Evolutionary conservation across 495 filamentous ascomycete species (phyloP).

Genomic region (Rhizodiscina lignyota): DNA sequence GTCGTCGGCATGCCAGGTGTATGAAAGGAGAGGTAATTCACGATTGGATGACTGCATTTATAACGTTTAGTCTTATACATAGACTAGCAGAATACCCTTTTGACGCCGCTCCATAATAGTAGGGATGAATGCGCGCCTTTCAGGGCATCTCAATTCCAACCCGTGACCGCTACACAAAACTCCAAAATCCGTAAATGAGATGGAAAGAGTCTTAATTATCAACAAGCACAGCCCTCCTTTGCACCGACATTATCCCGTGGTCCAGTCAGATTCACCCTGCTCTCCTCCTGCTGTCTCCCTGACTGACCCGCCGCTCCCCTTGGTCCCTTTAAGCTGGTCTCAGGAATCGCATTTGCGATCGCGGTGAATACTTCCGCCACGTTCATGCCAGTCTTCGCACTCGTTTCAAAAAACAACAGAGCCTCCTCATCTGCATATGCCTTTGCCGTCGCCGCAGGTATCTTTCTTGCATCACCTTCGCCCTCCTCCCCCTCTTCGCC

Average conservation of each 20-base stretch:
- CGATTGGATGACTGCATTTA: too few species aligned
- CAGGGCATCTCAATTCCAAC: too few species aligned
- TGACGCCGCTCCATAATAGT: too few species aligned
- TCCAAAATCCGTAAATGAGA: too few species aligned
- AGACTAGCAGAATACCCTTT: too few species aligned
- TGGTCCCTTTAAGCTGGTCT: conserved; percentile 81
- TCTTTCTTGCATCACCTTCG: conserved; percentile 62
- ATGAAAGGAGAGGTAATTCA: conserved; percentile 1
- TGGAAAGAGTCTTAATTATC: too few species aligned
- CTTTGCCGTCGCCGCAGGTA: conserved; percentile 76
- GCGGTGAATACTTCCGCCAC: conserved; percentile 93
- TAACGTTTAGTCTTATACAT: too few species aligned
- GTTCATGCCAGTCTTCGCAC: conserved; percentile 86
- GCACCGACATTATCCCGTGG: conserved; percentile 38
- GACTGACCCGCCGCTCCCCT: conserved; percentile 36
- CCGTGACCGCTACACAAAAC: too few species aligned
- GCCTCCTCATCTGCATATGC: conserved; percentile 88
- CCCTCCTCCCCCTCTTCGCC: conserved; percentile 33
- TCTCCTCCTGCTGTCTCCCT: conserved; percentile 36
- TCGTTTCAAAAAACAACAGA: conserved; percentile 85
- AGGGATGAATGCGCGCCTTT: too few species aligned
- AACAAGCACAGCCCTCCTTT: conserved; percentile 93
- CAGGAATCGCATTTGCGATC: conserved; percentile 94
- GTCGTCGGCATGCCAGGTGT: conserved; percentile 66
- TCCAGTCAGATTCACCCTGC: conserved; percentile 54